Percentiles rank a stretch among this genome's conserved stretches.
Evolutionary conservation across 768 basidiomycete species (phyloP).

Genomic region (Strobilomyces dryophilus): DNA sequence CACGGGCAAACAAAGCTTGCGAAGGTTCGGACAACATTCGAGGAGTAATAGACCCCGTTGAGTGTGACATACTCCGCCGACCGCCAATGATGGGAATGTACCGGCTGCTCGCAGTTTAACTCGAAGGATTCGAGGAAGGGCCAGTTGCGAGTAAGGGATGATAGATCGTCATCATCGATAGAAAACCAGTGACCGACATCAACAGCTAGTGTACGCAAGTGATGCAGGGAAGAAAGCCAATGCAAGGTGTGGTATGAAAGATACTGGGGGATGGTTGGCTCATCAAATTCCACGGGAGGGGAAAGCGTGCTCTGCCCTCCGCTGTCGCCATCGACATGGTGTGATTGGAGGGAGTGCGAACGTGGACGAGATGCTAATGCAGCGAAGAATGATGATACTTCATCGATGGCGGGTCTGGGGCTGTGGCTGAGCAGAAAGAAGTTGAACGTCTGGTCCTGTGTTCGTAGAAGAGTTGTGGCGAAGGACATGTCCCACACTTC

Average conservation of each 20-base stretch:
- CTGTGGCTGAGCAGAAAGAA: neutral
- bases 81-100: neutral
- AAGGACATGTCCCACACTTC: neutral
- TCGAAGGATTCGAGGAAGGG: neutral
- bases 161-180: neutral
- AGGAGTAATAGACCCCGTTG: neutral
- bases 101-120: neutral
- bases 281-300: neutral
- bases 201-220: neutral
- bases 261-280: neutral
- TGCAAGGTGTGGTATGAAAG: neutral
- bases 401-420: neutral
- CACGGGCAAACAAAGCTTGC: neutral
- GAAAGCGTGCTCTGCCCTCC: neutral
- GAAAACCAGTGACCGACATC: neutral
- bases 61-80: neutral
- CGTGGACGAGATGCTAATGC: neutral
- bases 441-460: neutral
- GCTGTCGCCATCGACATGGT: neutral
- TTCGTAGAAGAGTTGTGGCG: constrained; percentile 1
- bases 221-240: neutral
- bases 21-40: neutral
- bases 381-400: neutral
- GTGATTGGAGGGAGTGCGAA: neutral
- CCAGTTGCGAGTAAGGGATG: neutral